A percentile compares a stretch with the other conserved stretches of the same genome.
These are phyloP conservation scores for Myotisia sp. DNA, from an alignment of 2,329 filamentous ascomycete species.

Conservation along the genomic window DNA sequence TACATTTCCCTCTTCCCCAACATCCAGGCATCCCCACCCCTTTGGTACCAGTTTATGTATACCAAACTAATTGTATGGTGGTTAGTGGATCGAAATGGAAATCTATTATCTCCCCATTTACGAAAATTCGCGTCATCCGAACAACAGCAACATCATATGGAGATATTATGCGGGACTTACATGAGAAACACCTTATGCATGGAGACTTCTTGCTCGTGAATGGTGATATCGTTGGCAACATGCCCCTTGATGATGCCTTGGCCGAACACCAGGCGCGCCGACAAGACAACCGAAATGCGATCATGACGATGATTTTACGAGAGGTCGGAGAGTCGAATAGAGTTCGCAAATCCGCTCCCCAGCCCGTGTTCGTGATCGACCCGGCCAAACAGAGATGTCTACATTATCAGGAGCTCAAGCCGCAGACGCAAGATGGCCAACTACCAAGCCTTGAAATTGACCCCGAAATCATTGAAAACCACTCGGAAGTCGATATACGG, in stretches of 20 bases:
- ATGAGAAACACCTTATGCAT: constrained; percentile 68
- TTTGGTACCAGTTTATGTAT: background rate
- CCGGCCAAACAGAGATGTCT: constrained; percentile 65
- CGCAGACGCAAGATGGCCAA: constrained; percentile 40
- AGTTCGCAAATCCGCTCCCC: constrained; percentile 60
- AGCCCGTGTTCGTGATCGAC: constrained; percentile 77
- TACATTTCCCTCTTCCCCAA: constrained; percentile 17
- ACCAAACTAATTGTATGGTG: too few relatives aligned
- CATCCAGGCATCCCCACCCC: background rate
- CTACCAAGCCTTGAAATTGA: constrained; percentile 53
- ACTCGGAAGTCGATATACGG: constrained; percentile 66
- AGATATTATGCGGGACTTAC: constrained; percentile 87
- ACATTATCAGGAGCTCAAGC: constrained; percentile 84
- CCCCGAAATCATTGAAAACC: constrained; percentile 57
- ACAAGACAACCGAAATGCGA: constrained; percentile 75
- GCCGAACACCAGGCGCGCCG: constrained; percentile 67
- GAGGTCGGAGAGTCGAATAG: constrained; percentile 62
- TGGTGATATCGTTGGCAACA: constrained; percentile 81
- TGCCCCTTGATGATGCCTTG: constrained; percentile 67
- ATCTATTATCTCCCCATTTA: constrained; percentile 62
- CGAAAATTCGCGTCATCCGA: constrained; percentile 67
- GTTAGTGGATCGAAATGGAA: constrained; percentile 56
- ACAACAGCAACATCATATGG: constrained; percentile 78
- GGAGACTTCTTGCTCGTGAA: constrained; percentile 89
- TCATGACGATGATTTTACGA: constrained; percentile 90